Base-by-base conservation (phyloP, 805 yeast genomes). In the Brettanomyces nanus region DNA sequence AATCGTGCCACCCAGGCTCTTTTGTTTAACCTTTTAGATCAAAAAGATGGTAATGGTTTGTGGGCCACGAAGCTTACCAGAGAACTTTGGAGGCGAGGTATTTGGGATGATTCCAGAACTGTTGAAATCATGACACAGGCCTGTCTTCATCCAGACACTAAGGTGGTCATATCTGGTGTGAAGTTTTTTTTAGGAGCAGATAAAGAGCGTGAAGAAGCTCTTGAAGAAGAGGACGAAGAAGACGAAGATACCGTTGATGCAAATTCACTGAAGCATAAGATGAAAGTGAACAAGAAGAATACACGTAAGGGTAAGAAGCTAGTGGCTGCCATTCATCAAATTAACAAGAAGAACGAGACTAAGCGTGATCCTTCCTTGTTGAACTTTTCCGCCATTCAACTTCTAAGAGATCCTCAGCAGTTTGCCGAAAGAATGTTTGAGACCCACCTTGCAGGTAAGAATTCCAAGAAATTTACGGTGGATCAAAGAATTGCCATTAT, bases 61-160 rank as follows among this genome's bases (percentile, higher is more conserved):
- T 92, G 97, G 97, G 97, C 97, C 6, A 85, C 97, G 3, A 89
- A 86, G 53, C 65, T 92, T 40, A 87, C 97, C 4, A 75, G 97
- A 56, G 97, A 92, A 59, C 66, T 92, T 36, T 92, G 99, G 99
- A 75, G 95, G 66, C 74, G 97, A 56, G 95, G 95, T 54, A 84
- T 92, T 41, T 92, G 99, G 99, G 97, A 87, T 59, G 99, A 92
- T 58, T 75, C 95, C 0, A 71, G 97, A 52, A 82, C 97, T 0
- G 95, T 92, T n/a, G 98, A 92, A 61, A 77, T 92, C 53, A 89
- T 92, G 97, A 81, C 95, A 2, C 92, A 86, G 51, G 97, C 97
- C 1, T 86, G 97, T 2, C 62, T 85, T 44, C 96, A 87, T 53
- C 80, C 81, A 13, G 95, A 92, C 51, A 66, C 70, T 13, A 92